Base-by-base conservation (phyloP, 441 rosid genomes). In the Viola pubescens region DNA sequence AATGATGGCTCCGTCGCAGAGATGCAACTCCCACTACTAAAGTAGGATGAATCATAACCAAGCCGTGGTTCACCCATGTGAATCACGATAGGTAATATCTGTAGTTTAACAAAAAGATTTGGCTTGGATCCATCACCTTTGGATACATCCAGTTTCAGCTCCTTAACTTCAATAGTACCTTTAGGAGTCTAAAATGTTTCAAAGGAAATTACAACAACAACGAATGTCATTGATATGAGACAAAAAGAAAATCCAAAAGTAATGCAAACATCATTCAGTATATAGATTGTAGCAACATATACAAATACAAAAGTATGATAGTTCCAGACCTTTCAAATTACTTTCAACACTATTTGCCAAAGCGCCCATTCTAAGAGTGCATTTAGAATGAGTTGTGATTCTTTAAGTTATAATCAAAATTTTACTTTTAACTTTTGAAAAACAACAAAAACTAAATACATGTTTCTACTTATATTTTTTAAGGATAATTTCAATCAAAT, bases 91-190 rank as follows among this genome's bases (percentile, higher is more conserved):
- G 99, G 97, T 68, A 82, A 69, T 70, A 94, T 75, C 13, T 84
- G 81, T 61, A 94, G 79, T 74, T 81, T 85, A 64, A 90, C 83
- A 65, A 81, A 68, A 37, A 94, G 70, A 75, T 75, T 80, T 54
- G 87, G 79, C 66, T 70, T 85, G 62, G 97, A 77, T 60, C 95
- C 86, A 69, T 83, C 90, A 67, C 84, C 95, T 70, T 85, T 94
- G 44, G 80, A 85, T 70, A 91, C 82, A 72, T 90, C 95, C 63
- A 90, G 71, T 61, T 61, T 73, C 70, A 94, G 67, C 63, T 88
- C 97, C 81, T 90, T 88, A 63, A 88, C 74, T 68, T 90, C 99
- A 52, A 78, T 49, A 46, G 74, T 67, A 56, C 82, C 84, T 79
- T 82, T 85, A 57, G 82, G 68, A 34, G 83, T 82, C 99, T 94